A percentile compares a stretch with the other conserved stretches of the same genome.
Conservation (phyloP, 164 flowering plant species). For the Liquidambar formosana region DNA sequence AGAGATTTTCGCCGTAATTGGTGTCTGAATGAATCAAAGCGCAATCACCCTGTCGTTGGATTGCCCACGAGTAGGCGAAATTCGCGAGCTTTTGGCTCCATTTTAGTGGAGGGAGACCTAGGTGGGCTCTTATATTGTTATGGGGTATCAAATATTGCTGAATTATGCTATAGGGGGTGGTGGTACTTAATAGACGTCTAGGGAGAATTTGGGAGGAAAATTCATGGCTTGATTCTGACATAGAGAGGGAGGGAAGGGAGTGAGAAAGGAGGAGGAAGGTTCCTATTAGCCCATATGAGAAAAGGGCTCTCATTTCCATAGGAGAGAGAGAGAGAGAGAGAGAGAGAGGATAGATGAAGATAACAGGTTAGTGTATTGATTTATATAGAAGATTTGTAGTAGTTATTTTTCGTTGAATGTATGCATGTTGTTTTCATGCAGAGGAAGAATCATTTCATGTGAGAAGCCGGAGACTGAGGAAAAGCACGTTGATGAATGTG, state of each 20-base stretch:
- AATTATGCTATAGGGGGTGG: background rate
- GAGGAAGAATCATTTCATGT: too few species aligned
- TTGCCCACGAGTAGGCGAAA: slow-evolving; percentile 18
- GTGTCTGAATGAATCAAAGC: slow-evolving; percentile 15
- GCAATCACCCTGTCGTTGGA: slow-evolving; percentile 13
- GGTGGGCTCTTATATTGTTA: slow-evolving; percentile 14
- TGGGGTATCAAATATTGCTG: slow-evolving; percentile 21
- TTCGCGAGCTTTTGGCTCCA: slow-evolving; percentile 21
- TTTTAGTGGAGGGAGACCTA: slow-evolving; percentile 17
- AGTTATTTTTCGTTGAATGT: too few species aligned
- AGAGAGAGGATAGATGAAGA: too few species aligned
- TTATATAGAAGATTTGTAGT: too few species aligned
- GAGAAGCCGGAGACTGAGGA: too few species aligned
- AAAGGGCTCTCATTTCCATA: slow-evolving; percentile 4
- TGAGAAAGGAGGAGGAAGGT: slow-evolving; percentile 15
- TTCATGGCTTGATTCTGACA: background rate
- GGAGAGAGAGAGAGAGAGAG: background rate
- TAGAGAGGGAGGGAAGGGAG: background rate
- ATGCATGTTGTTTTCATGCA: too few species aligned
- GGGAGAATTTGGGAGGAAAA: background rate
- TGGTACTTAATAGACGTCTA: background rate
- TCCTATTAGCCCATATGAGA: slow-evolving; percentile 1
- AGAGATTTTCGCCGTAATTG: slow-evolving; percentile 22
- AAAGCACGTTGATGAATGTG: too few species aligned
- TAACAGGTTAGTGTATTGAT: too few species aligned